Evolutionary conservation across 2,329 filamentous ascomycete species (phyloP).

Genomic region (Apiospora malaysiana): DNA sequence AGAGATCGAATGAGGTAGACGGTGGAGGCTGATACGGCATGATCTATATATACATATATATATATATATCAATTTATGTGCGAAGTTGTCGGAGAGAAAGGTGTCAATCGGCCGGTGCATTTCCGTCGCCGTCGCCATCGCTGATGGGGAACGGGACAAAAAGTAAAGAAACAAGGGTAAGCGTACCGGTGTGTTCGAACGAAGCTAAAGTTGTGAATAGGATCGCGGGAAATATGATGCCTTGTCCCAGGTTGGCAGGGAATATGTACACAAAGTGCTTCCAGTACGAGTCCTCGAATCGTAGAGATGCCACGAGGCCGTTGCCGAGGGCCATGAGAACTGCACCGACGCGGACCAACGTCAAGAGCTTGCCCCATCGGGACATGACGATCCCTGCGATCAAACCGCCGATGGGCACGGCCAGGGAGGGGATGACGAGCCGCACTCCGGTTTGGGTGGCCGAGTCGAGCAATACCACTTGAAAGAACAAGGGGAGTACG

Average conservation of each 20-base stretch:
- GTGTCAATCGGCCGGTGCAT: no score
- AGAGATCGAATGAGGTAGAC: slow-evolving; percentile 69
- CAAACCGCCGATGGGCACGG: slow-evolving; percentile 62
- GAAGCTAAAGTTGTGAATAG: slow-evolving; percentile 68
- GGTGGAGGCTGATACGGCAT: slow-evolving; percentile 66
- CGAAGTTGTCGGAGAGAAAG: neutral
- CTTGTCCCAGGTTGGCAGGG: slow-evolving; percentile 64
- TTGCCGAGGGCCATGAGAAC: slow-evolving; percentile 61
- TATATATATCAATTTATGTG: no score
- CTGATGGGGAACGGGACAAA: neutral
- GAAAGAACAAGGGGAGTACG: slow-evolving; percentile 74
- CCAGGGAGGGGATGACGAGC: slow-evolving; percentile 67
- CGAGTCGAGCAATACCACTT: slow-evolving; percentile 68
- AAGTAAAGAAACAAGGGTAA: neutral
- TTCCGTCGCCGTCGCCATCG: no score
- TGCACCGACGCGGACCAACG: slow-evolving; percentile 57
- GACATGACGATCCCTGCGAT: slow-evolving; percentile 65
- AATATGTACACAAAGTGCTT: slow-evolving; percentile 64
- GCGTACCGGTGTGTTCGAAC: slow-evolving; percentile 64
- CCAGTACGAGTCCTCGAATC: slow-evolving; percentile 55
- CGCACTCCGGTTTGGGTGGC: slow-evolving; percentile 69
- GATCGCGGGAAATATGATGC: slow-evolving; percentile 63
- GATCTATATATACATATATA: no score
- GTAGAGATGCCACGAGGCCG: slow-evolving; percentile 54
- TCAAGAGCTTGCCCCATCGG: slow-evolving; percentile 56